Evolutionary conservation across 2,329 filamentous ascomycete genomes (phyloP).

Genomic region (Reticulascus tulasneorum): DNA sequence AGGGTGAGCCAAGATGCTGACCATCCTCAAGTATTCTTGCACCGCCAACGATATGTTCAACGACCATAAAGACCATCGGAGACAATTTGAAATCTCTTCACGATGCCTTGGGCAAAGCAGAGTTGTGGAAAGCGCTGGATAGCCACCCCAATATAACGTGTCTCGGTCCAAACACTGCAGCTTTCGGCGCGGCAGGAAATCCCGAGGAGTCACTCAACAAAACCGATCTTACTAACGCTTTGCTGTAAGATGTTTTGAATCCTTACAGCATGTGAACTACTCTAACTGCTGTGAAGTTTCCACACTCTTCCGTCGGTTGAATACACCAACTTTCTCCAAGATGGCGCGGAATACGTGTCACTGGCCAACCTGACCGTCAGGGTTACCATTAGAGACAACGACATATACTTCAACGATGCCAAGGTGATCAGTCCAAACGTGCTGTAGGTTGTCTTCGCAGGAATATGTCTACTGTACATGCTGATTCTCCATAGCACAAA

Average conservation of each 20-base stretch:
- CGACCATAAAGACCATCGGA: slow-evolving; percentile 11
- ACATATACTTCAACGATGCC: slow-evolving; percentile 21
- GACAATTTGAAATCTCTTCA: slow-evolving; percentile 7
- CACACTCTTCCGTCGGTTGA: slow-evolving; percentile 16
- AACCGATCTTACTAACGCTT: slow-evolving; percentile 9
- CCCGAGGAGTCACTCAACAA: slow-evolving; percentile 12
- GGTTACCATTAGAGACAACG: slow-evolving; percentile 15
- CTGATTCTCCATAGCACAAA: slow-evolving; percentile 13
- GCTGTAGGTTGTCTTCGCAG: slow-evolving; percentile 6
- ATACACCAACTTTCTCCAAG: slow-evolving; percentile 16
- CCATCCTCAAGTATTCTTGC: slow-evolving; percentile 11
- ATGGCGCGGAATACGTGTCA: slow-evolving; percentile 14
- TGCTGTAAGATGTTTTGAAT: slow-evolving; percentile 12
- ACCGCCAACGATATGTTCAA: slow-evolving; percentile 10
- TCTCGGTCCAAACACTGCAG: slow-evolving; percentile 16
- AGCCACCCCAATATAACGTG: slow-evolving; percentile 17
- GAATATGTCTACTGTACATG: not conserved
- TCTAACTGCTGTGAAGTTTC: slow-evolving; percentile 5
- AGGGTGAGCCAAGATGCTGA: not conserved
- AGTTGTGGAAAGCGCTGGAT: slow-evolving; percentile 15
- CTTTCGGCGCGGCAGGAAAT: slow-evolving; percentile 15
- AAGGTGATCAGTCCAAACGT: slow-evolving; percentile 19
- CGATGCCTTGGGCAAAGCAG: slow-evolving; percentile 9
- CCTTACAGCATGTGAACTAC: too few relatives aligned
- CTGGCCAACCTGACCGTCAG: slow-evolving; percentile 10